A percentile compares a stretch with the other conserved stretches of the same genome.
Conservation (phyloP, 116 monocot genomes). For the Zostera marina region DNA sequence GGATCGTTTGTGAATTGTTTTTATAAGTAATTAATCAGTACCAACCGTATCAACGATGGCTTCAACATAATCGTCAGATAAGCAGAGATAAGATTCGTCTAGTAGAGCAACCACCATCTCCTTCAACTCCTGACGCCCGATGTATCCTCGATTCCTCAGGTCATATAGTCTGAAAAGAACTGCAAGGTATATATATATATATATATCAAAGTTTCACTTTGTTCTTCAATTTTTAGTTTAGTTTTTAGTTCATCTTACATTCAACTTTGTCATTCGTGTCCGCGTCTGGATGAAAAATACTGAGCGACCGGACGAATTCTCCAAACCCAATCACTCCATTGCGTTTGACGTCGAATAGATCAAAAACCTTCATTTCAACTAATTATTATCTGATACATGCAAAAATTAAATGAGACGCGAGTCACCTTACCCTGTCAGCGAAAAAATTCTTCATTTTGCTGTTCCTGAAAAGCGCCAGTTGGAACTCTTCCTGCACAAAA, state of each 20-base stretch:
- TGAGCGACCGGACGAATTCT: slow-evolving; percentile 89
- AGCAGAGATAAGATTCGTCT: slow-evolving; percentile 56
- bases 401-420: not conserved
- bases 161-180: slow-evolving; percentile 90
- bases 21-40: not conserved
- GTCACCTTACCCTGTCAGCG: slow-evolving; percentile 30
- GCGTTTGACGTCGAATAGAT: slow-evolving; percentile 71
- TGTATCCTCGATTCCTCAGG: slow-evolving; percentile 64
- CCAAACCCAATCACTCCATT: slow-evolving; percentile 93
- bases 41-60: slow-evolving; percentile 56
- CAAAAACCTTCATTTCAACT: slow-evolving; percentile 51
- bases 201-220: no score
- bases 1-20: no score
- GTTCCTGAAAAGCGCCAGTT: slow-evolving; percentile 80
- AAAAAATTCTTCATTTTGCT: slow-evolving; percentile 75
- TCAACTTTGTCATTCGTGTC: slow-evolving; percentile 37
- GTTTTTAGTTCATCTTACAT: slow-evolving; percentile 61
- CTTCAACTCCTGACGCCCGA: slow-evolving; percentile 73
- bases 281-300: slow-evolving; percentile 71
- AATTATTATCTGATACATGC: not conserved
- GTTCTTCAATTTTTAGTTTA: no score
- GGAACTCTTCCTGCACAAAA: slow-evolving; percentile 64
- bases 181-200: no score
- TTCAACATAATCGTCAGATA: slow-evolving; percentile 64
- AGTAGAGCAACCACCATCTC: slow-evolving; percentile 81